These are phyloP conservation scores for Apodospora peruviana DNA, from an alignment of 495 filamentous ascomycete genomes.

Conservation along the genomic window DNA sequence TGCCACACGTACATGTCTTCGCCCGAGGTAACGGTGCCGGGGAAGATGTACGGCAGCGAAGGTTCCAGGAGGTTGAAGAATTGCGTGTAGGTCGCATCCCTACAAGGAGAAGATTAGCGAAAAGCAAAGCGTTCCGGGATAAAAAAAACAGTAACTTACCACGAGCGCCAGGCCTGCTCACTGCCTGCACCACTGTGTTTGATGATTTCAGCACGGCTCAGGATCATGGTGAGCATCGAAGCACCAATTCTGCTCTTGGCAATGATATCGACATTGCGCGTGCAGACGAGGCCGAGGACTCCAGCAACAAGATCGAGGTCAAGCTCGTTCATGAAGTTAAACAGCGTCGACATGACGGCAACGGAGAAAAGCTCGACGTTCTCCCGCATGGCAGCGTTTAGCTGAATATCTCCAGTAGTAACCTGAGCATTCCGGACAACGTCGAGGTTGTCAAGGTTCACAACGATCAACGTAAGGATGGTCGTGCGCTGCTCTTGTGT, in stretches of 20 bases:
- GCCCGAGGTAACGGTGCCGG: constrained; percentile 69
- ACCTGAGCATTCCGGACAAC: constrained; percentile 77
- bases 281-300: constrained; percentile 76
- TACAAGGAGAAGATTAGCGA: constrained; percentile 18
- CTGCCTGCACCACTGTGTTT: constrained; percentile 67
- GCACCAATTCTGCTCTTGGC: constrained; percentile 80
- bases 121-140: not conserved
- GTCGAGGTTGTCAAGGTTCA: constrained; percentile 88
- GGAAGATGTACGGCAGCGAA: constrained; percentile 77
- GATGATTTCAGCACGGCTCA: constrained; percentile 88
- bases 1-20: constrained; percentile 97
- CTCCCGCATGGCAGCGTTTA: constrained; percentile 70
- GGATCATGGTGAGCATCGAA: constrained; percentile 87
- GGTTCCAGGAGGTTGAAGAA: constrained; percentile 87
- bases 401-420: constrained; percentile 59
- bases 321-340: constrained; percentile 84
- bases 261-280: constrained; percentile 71
- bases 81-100: constrained; percentile 64
- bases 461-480: constrained; percentile 87
- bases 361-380: constrained; percentile 85
- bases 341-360: constrained; percentile 82
- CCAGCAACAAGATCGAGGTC: constrained; percentile 85
- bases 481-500: constrained; percentile 87
- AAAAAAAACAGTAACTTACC: constrained; percentile 45
- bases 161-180: constrained; percentile 74